Percentiles rank a stretch among this genome's conserved stretches.
These are phyloP conservation scores for Xylaria telfairii DNA, from an alignment of 495 filamentous ascomycete genomes.

Conservation along the genomic window DNA sequence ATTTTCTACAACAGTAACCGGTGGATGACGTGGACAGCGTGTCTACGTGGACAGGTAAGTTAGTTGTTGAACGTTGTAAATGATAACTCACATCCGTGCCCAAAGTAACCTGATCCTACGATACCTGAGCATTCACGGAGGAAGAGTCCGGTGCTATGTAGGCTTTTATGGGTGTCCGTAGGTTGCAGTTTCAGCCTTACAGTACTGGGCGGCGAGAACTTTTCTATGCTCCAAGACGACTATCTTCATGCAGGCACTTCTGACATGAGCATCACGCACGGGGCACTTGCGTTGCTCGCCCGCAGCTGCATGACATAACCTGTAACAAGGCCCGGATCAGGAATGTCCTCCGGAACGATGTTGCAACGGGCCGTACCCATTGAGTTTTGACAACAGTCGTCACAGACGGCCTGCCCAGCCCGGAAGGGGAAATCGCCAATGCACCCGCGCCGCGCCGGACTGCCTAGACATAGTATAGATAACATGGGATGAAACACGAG, in stretches of 20 bases:
- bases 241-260: slow-evolving; percentile 24
- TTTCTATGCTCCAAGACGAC: slow-evolving; percentile 17
- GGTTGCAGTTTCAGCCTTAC: slow-evolving; percentile 23
- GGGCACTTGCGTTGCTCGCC: slow-evolving; percentile 18
- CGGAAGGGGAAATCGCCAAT: slow-evolving; percentile 9
- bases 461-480: background rate
- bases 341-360: slow-evolving; percentile 9
- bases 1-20: background rate
- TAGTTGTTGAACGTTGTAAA: slow-evolving; percentile 4
- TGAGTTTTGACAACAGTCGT: background rate
- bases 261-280: slow-evolving; percentile 26
- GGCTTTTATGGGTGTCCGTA: background rate
- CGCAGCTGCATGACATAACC: slow-evolving; percentile 28
- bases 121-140: background rate
- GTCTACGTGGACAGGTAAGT: slow-evolving; percentile 14
- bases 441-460: slow-evolving; percentile 15
- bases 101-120: slow-evolving; percentile 16
- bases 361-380: slow-evolving; percentile 5
- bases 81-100: slow-evolving; percentile 29
- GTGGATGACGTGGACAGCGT: slow-evolving; percentile 25
- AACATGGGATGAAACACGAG: slow-evolving; percentile 20
- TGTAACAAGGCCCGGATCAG: slow-evolving; percentile 20
- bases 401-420: slow-evolving; percentile 3
- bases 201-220: slow-evolving; percentile 1
- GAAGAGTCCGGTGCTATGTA: background rate